Evolutionary conservation across 2,329 filamentous ascomycete species (phyloP).

Genomic region (Exserohilum turcica): DNA sequence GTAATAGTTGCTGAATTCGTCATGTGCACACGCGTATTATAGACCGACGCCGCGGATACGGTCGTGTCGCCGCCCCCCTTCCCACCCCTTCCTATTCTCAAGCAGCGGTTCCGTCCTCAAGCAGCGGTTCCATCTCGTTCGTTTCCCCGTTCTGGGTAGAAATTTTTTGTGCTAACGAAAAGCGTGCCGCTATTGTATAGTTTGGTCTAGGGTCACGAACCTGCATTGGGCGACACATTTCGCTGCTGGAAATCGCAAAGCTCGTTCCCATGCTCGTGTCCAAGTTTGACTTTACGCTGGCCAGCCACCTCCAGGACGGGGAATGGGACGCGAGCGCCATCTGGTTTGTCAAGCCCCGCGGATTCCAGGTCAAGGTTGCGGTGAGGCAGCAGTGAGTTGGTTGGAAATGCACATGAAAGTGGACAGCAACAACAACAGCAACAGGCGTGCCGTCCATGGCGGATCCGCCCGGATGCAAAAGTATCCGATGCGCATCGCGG

Average conservation of each 20-base stretch:
- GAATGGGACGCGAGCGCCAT: conserved; percentile 18
- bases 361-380: conserved; percentile 11
- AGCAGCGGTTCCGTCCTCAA: too few relatives aligned
- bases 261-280: conserved; percentile 16
- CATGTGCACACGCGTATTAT: background rate
- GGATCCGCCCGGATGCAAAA: too few relatives aligned
- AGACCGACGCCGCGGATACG: too few relatives aligned
- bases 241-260: conserved; percentile 15
- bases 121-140: too few relatives aligned
- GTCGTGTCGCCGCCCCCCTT: background rate
- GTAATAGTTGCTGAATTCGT: background rate
- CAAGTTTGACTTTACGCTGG: conserved; percentile 21
- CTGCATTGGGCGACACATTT: conserved; percentile 27
- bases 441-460: too few relatives aligned
- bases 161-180: conserved; percentile 4
- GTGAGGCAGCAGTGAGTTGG: conserved; percentile 3
- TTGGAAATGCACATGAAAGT: too few relatives aligned
- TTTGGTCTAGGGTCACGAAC: conserved; percentile 26
- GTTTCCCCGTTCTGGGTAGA: too few relatives aligned
- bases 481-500: background rate
- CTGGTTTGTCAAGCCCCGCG: conserved; percentile 21
- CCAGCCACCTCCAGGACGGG: conserved; percentile 7
- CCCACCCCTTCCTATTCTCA: background rate
- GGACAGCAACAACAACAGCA: too few relatives aligned
- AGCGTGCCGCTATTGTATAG: conserved; percentile 6